Conservation (phyloP, 1,139 yeast genomes). For the Pichia sp. region DNA sequence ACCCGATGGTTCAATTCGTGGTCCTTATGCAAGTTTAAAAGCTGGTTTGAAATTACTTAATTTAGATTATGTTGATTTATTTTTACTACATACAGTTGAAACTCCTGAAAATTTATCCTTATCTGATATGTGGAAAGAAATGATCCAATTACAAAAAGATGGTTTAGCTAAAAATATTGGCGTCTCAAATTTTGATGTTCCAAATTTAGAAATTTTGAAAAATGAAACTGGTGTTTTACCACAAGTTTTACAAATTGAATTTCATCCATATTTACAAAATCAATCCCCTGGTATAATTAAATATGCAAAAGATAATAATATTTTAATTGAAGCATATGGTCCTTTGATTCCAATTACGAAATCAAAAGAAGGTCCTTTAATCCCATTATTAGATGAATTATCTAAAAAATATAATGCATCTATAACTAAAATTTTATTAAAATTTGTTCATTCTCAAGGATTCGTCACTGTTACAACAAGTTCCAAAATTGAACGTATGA, state of each 20-base stretch:
- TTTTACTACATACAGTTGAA: constrained; percentile 56
- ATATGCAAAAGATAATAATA: constrained; percentile 43
- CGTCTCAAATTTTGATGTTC: constrained; percentile 52
- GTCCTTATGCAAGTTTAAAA: constrained; percentile 47
- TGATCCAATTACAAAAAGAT: constrained; percentile 39
- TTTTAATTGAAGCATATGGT: constrained; percentile 59
- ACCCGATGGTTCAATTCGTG: constrained; percentile 28
- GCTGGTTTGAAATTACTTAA: constrained; percentile 41
- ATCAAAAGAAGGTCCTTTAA: constrained; percentile 32
- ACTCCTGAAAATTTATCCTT: constrained; percentile 37
- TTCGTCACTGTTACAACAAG: constrained; percentile 71
- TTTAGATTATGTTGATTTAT: constrained; percentile 62
- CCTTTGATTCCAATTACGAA: constrained; percentile 49
- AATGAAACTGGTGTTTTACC: constrained; percentile 46
- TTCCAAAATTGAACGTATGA: constrained; percentile 51
- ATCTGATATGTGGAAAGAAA: constrained; percentile 49
- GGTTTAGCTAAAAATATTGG: constrained; percentile 58
- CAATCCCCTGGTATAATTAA: constrained; percentile 61
- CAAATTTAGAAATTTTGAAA: constrained; percentile 43
- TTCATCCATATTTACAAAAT: constrained; percentile 59
- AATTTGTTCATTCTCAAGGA: constrained; percentile 61
- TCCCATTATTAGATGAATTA: constrained; percentile 37
- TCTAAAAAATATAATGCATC: constrained; percentile 49
- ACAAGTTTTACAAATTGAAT: constrained; percentile 65
- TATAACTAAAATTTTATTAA: constrained; percentile 55